Conservation (phyloP, 306 rosid genomes). For the Quercus engelmannii region DNA sequence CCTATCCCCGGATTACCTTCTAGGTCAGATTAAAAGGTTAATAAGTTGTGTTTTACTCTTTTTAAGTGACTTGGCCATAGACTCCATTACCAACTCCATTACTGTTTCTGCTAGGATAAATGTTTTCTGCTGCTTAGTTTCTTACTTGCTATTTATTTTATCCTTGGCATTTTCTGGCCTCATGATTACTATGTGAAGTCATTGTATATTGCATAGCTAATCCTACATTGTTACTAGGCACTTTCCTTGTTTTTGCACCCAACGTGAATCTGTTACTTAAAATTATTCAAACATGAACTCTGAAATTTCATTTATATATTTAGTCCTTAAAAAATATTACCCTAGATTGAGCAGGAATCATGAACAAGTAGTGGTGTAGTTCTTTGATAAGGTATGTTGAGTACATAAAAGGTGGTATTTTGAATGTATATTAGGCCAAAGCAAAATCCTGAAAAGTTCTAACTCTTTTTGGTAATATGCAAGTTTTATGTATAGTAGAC, state of each 20-base stretch:
- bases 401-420: neutral
- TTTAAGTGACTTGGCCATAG: neutral
- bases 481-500: neutral
- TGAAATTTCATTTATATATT: neutral
- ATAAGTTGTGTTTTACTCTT: neutral
- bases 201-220: neutral
- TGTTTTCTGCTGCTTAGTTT: neutral
- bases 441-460: neutral
- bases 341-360: neutral
- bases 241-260: neutral
- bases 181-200: neutral
- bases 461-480: neutral
- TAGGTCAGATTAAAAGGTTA: neutral
- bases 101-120: neutral
- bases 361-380: neutral
- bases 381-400: neutral
- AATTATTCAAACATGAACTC: neutral
- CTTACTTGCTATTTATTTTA: neutral
- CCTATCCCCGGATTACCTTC: neutral
- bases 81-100: neutral
- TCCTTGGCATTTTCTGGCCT: neutral
- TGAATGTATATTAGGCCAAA: neutral
- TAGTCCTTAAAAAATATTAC: neutral
- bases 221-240: neutral
- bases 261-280: neutral